These are phyloP conservation scores for Bipolaris sorokiniana DNA, from an alignment of 2,329 filamentous ascomycete species.

Conservation along the genomic window DNA sequence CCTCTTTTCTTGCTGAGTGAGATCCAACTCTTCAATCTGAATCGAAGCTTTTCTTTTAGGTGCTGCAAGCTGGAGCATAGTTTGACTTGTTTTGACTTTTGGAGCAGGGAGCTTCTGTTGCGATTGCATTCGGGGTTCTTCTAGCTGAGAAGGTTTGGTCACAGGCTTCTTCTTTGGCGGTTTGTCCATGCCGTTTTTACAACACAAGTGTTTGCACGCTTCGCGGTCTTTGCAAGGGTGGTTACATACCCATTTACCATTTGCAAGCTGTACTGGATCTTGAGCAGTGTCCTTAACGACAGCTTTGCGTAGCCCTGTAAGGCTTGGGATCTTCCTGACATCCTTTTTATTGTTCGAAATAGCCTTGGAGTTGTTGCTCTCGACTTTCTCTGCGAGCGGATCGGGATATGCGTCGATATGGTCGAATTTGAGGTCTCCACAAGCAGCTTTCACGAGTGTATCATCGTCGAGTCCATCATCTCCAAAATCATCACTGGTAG, in stretches of 20 bases:
- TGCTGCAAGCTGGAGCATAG: conserved; percentile 35
- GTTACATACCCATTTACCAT: conserved; percentile 77
- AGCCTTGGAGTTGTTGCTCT: conserved; percentile 31
- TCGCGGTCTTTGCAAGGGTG: conserved; percentile 70
- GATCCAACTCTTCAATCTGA: conserved; percentile 39
- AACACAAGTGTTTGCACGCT: conserved; percentile 74
- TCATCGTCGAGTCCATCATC: conserved; percentile 61
- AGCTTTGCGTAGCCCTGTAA: neutral
- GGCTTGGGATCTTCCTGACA: neutral
- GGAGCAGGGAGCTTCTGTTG: neutral
- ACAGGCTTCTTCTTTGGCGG: conserved; percentile 56
- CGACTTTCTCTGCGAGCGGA: conserved; percentile 22
- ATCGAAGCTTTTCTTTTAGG: conserved; percentile 35
- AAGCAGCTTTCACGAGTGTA: conserved; percentile 57
- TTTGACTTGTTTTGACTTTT: conserved; percentile 31
- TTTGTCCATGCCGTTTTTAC: conserved; percentile 72
- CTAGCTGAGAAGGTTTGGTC: conserved; percentile 30
- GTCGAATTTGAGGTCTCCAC: conserved; percentile 51
- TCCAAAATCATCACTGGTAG: conserved; percentile 57
- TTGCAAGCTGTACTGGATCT: conserved; percentile 63
- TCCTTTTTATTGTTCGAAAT: conserved; percentile 14
- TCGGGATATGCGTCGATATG: conserved; percentile 60
- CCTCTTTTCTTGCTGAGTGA: conserved; percentile 43
- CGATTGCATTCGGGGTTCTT: conserved; percentile 12
- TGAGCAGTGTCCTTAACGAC: conserved; percentile 16